These are phyloP conservation scores for Candida sp. DNA, from an alignment of 1,139 yeast genomes.

Conservation along the genomic window DNA sequence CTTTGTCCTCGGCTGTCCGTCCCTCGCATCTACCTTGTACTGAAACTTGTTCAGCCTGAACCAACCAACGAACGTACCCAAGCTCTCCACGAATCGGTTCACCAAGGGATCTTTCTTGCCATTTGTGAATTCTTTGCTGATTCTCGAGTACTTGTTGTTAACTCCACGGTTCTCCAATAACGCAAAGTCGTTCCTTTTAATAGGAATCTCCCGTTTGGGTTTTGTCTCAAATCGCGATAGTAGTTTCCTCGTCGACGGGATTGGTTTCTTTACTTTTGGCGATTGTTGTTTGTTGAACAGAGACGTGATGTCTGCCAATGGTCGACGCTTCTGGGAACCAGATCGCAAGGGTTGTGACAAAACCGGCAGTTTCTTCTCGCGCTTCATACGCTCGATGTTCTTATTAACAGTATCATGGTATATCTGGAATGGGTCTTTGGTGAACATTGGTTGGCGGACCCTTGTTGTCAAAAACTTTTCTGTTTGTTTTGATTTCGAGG, in stretches of 20 bases:
- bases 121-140: constrained; percentile 7
- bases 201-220: constrained; percentile 3
- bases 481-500: neutral
- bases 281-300: neutral
- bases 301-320: constrained; percentile 1
- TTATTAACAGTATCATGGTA: constrained; percentile 8
- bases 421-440: constrained; percentile 10
- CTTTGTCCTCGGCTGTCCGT: neutral
- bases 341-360: neutral
- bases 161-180: constrained; percentile 10
- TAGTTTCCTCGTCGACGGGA: constrained; percentile 3
- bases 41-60: constrained; percentile 9
- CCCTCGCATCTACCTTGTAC: constrained; percentile 1
- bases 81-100: neutral
- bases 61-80: constrained; percentile 9
- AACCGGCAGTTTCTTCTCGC: constrained; percentile 3
- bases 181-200: constrained; percentile 6
- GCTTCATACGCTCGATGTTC: constrained; percentile 10
- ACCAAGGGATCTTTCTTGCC: constrained; percentile 5
- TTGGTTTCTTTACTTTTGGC: constrained; percentile 1
- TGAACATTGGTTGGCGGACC: constrained; percentile 2
- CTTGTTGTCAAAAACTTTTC: neutral
- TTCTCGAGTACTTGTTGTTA: constrained; percentile 5
- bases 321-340: neutral
- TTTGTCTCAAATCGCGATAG: constrained; percentile 5